phyloP scores from a whole-genome alignment of 768 basidiomycete genomes.

The Tricholomella constricta region DNA sequence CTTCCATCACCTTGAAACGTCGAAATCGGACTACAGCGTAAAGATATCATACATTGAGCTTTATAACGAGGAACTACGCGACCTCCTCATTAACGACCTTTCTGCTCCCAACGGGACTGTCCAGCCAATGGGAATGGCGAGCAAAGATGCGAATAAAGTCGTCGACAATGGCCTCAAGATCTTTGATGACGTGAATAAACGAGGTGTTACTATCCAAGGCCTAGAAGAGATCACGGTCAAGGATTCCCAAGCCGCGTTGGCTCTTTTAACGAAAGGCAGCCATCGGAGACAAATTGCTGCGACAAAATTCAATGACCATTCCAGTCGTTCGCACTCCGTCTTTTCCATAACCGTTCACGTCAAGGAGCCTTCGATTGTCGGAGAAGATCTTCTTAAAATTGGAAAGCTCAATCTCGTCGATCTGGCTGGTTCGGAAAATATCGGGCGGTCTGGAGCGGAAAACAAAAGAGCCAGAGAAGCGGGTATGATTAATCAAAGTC shows the following conservation, averaged over 20 bases:
- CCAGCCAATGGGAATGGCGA: constrained; percentile 79
- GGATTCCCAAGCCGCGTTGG: constrained; percentile 80
- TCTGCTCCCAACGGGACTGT: constrained; percentile 61
- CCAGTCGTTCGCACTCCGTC: constrained; percentile 95
- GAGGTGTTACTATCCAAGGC: constrained; percentile 92
- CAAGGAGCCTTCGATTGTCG: constrained; percentile 75
- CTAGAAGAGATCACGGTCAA: constrained; percentile 88
- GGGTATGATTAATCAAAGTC: constrained; percentile 97
- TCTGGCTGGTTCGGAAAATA: constrained; percentile 96
- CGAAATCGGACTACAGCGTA: constrained; percentile 82
- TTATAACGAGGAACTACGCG: constrained; percentile 98
- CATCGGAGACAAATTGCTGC: constrained; percentile 90
- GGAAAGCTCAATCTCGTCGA: constrained; percentile 98
- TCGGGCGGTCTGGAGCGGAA: constrained; percentile 93
- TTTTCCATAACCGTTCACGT: constrained; percentile 95
- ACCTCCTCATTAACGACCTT: constrained; percentile 84
- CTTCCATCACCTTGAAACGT: constrained; percentile 83
- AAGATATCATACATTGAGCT: constrained; percentile 93
- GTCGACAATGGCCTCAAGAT: constrained; percentile 72
- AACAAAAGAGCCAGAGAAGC: constrained; percentile 95
- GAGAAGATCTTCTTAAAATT: constrained; percentile 88
- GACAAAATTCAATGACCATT: constrained; percentile 97
- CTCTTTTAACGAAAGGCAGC: constrained; percentile 85
- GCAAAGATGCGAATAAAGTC: constrained; percentile 47
- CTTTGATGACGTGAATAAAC: constrained; percentile 88